Conservation (phyloP, 1,284 basidiomycete genomes). For the Clitocybe nebularis region DNA sequence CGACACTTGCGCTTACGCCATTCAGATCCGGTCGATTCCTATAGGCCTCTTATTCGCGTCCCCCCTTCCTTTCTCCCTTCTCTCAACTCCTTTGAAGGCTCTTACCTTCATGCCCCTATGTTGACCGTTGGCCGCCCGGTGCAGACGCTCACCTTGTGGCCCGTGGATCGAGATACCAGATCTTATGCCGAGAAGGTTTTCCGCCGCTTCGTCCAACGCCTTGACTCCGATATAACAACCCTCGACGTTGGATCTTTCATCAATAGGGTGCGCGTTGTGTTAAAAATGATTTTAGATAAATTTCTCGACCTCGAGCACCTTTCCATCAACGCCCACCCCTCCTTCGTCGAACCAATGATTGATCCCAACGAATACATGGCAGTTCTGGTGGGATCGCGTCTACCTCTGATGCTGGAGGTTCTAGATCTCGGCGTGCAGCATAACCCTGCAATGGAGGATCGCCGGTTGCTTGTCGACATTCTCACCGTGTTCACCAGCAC, state of each 20-base stretch:
- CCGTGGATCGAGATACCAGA: not conserved
- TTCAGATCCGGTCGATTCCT: not conserved
- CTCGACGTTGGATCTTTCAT: not conserved
- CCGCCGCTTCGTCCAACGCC: not conserved
- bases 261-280: not conserved
- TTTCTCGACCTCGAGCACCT: not conserved
- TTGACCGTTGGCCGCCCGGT: not conserved
- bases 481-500: not conserved
- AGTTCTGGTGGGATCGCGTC: not conserved
- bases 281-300: not conserved
- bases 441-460: not conserved
- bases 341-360: not conserved
- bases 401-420: not conserved
- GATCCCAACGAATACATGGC: not conserved
- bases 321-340: not conserved
- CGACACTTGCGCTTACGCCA: not conserved
- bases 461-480: not conserved
- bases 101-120: not conserved
- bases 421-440: not conserved
- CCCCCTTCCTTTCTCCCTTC: not conserved
- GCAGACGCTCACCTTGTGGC: not conserved
- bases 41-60: not conserved
- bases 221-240: constrained; percentile 4
- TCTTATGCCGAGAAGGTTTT: not conserved
- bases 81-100: not conserved